Percentiles rank a stretch among this genome's conserved stretches.
Evolutionary conservation across 495 filamentous ascomycete species (phyloP).

Genomic region (Talaromyces liani): DNA sequence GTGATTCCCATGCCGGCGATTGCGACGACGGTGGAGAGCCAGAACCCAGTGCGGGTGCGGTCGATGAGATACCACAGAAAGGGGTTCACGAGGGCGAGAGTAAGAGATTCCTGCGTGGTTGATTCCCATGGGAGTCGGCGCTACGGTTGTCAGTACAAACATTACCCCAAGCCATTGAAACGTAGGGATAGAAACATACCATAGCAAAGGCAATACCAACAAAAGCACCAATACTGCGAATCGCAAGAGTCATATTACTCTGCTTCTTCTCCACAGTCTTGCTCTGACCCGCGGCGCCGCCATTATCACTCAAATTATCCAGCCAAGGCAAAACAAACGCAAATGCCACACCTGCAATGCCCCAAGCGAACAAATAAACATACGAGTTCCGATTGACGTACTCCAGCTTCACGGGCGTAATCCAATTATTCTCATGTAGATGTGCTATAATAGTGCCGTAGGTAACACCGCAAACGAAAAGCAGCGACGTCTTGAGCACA

Average conservation of each 20-base stretch:
- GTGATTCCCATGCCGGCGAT: constrained; percentile 65
- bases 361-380: constrained; percentile 75
- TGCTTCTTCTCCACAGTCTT: constrained; percentile 19
- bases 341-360: constrained; percentile 63
- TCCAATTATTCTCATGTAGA: constrained; percentile 61
- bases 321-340: constrained; percentile 81
- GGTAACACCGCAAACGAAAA: constrained; percentile 75
- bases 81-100: constrained; percentile 86
- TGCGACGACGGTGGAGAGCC: constrained; percentile 65
- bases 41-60: constrained; percentile 75
- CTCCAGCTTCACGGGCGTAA: constrained; percentile 56
- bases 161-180: not conserved
- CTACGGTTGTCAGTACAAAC: constrained; percentile 30
- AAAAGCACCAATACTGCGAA: constrained; percentile 87
- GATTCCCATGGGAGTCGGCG: constrained; percentile 88
- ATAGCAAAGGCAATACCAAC: constrained; percentile 96
- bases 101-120: constrained; percentile 83
- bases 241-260: constrained; percentile 57
- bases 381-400: constrained; percentile 53
- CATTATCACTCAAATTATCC: constrained; percentile 55
- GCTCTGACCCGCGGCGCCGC: constrained; percentile 6
- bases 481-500: constrained; percentile 47
- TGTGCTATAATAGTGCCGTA: constrained; percentile 85
- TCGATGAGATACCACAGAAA: constrained; percentile 95
- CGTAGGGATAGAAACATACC: constrained; percentile 42